Percentiles rank a stretch among this genome's conserved stretches.
Evolutionary conservation across 108 stramenopile genomes (phyloP).

Genomic region (Nannochloropsis oceanica): DNA sequence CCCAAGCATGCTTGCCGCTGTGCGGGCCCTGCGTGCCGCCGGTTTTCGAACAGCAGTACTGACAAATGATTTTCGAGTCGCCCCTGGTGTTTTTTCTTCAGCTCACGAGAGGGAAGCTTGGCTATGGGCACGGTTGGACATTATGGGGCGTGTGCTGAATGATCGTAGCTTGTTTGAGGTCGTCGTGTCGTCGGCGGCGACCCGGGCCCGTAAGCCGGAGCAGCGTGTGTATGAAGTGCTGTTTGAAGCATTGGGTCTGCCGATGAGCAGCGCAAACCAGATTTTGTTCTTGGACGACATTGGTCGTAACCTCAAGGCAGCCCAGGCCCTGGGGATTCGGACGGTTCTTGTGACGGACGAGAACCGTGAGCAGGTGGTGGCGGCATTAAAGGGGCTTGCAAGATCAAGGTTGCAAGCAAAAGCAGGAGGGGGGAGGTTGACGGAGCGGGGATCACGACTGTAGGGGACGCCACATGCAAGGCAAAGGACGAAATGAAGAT

Average conservation of each 20-base stretch:
- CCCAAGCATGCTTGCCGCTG: slow-evolving; percentile 7
- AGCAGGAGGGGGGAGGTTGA: background rate
- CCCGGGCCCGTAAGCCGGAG: slow-evolving; percentile 13
- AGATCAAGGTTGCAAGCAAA: background rate
- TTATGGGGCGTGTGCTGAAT: background rate
- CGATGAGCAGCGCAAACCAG: background rate
- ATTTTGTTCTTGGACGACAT: slow-evolving; percentile 23
- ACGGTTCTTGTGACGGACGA: slow-evolving; percentile 4
- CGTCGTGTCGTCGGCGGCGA: slow-evolving; percentile 5
- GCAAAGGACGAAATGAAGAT: too few species aligned
- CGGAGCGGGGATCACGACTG: background rate
- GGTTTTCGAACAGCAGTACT: background rate
- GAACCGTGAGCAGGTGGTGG: background rate
- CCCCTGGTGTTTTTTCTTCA: background rate
- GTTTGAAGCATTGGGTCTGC: slow-evolving; percentile 7
- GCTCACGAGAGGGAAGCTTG: background rate
- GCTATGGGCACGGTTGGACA: too few species aligned
- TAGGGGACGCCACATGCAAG: too few species aligned
- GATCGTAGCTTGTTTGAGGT: slow-evolving; percentile 1
- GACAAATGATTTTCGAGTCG: slow-evolving; percentile 15
- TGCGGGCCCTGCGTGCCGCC: background rate
- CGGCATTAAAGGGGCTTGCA: background rate
- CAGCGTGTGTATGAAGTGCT: slow-evolving; percentile 6
- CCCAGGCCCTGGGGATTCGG: slow-evolving; percentile 12
- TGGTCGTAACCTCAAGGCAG: slow-evolving; percentile 6